Conservation (phyloP, 345 rosid genomes). For the Raphanus sativus region DNA sequence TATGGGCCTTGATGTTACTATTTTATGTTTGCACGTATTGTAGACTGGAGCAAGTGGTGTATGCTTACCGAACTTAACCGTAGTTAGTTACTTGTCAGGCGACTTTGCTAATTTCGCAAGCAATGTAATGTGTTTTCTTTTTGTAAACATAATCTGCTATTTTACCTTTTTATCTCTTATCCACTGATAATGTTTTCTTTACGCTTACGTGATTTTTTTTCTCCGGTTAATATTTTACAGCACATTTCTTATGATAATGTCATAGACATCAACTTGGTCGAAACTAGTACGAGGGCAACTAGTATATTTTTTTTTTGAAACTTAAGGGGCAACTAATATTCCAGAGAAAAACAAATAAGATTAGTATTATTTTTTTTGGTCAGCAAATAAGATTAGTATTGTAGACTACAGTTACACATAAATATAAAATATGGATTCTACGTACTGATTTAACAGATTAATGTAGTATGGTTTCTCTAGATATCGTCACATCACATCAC, state of each 20-base stretch:
- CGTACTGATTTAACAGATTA: not conserved
- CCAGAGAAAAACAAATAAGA: not conserved
- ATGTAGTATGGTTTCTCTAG: not conserved
- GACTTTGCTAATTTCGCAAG: conserved; percentile 12
- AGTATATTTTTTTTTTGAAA: not conserved
- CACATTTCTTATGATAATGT: not conserved
- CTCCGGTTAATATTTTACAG: not conserved
- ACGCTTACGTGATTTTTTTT: conserved; percentile 14
- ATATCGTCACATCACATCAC: no score
- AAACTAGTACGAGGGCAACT: not conserved
- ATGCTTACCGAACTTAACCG: conserved; percentile 22
- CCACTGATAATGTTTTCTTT: conserved; percentile 24
- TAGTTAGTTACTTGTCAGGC: conserved; percentile 6
- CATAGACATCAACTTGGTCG: conserved; percentile 1
- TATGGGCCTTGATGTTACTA: not conserved
- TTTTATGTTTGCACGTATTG: conserved; percentile 3
- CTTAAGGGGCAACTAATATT: not conserved
- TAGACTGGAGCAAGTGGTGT: conserved; percentile 9
- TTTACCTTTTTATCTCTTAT: not conserved
- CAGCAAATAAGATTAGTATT: not conserved
- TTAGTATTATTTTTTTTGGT: no score
- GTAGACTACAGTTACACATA: not conserved
- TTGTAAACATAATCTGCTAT: not conserved
- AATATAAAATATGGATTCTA: not conserved
- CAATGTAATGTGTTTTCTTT: not conserved